A percentile compares a stretch with the other conserved stretches of the same genome.
Conservation (phyloP, 495 filamentous ascomycete species). For the Tuber indicum region DNA sequence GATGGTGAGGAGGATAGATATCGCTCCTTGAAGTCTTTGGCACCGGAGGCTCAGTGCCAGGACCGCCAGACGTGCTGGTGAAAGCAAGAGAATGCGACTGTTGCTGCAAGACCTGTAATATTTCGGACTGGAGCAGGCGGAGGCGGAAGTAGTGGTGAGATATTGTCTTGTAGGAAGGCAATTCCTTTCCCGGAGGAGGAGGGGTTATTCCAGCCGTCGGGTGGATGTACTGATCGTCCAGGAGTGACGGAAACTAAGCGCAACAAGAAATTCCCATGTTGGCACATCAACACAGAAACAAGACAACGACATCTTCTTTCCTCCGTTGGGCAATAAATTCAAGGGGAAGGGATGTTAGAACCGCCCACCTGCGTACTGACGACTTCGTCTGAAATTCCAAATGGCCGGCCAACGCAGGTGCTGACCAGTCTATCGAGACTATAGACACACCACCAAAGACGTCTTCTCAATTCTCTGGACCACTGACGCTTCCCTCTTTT, state of each 20-base stretch:
- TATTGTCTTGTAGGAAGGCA: slow-evolving; percentile 78
- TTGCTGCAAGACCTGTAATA: slow-evolving; percentile 85
- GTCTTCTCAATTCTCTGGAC: slow-evolving; percentile 74
- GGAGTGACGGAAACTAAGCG: slow-evolving; percentile 73
- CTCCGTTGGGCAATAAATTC: slow-evolving; percentile 2
- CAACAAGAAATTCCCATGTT: slow-evolving; percentile 3
- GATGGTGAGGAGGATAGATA: slow-evolving; percentile 55
- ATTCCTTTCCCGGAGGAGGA: slow-evolving; percentile 45
- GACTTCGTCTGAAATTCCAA: slow-evolving; percentile 87
- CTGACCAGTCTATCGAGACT: slow-evolving; percentile 87
- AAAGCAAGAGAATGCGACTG: slow-evolving; percentile 53
- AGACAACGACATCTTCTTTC: not conserved
- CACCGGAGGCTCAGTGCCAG: slow-evolving; percentile 18
- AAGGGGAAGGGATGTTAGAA: slow-evolving; percentile 9
- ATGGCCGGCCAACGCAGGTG: slow-evolving; percentile 85
- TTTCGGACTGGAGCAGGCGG: slow-evolving; percentile 88
- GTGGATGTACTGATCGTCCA: slow-evolving; percentile 88
- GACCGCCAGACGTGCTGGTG: slow-evolving; percentile 24
- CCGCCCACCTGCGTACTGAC: slow-evolving; percentile 58
- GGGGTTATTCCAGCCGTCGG: slow-evolving; percentile 51
- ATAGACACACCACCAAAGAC: slow-evolving; percentile 96
- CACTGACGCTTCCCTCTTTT: slow-evolving; percentile 76
- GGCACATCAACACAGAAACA: slow-evolving; percentile 2
- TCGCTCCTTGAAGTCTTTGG: slow-evolving; percentile 24
- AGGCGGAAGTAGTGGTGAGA: slow-evolving; percentile 88